Conservation (phyloP, 2,329 filamentous ascomycete species). For the Clathrospora elynae region DNA sequence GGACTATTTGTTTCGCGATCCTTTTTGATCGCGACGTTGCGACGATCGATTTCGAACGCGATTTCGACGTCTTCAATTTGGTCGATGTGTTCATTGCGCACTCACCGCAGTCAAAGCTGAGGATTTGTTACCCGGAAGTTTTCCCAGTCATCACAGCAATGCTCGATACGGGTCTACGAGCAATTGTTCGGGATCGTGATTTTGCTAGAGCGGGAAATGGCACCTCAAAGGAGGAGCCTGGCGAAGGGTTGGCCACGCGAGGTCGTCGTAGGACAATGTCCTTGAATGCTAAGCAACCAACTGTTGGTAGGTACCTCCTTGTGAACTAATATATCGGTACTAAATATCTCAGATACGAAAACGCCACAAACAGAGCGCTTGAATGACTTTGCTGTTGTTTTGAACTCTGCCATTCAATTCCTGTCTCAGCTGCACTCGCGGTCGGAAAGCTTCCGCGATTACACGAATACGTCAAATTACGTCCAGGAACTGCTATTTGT, state of each 20-base stretch:
- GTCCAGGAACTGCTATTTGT: conserved; percentile 77
- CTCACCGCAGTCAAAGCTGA: conserved; percentile 51
- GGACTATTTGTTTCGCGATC: conserved; percentile 87
- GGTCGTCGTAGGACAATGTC: conserved; percentile 68
- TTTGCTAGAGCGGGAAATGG: conserved; percentile 25
- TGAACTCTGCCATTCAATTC: conserved; percentile 80
- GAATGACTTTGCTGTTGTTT: conserved; percentile 65
- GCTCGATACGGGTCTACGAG: conserved; percentile 80
- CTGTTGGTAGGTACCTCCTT: conserved; percentile 31
- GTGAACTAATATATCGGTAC: neutral
- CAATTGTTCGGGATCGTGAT: conserved; percentile 45
- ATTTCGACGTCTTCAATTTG: conserved; percentile 76
- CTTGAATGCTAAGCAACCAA: conserved; percentile 61
- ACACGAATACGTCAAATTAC: conserved; percentile 79
- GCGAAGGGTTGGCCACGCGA: conserved; percentile 37
- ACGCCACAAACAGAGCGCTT: conserved; percentile 48
- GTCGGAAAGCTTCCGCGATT: conserved; percentile 80
- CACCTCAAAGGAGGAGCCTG: conserved; percentile 22
- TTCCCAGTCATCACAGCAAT: conserved; percentile 81
- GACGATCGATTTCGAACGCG: conserved; percentile 71
- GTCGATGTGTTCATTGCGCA: conserved; percentile 69
- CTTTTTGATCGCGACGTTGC: conserved; percentile 84
- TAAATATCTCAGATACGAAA: conserved; percentile 38
- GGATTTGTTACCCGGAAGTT: conserved; percentile 77
- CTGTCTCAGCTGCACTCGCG: conserved; percentile 77